A percentile compares a stretch with the other conserved stretches of the same genome.
phyloP scores from a whole-genome alignment of 129 eudicot species.

The Tanacetum coccineum region DNA sequence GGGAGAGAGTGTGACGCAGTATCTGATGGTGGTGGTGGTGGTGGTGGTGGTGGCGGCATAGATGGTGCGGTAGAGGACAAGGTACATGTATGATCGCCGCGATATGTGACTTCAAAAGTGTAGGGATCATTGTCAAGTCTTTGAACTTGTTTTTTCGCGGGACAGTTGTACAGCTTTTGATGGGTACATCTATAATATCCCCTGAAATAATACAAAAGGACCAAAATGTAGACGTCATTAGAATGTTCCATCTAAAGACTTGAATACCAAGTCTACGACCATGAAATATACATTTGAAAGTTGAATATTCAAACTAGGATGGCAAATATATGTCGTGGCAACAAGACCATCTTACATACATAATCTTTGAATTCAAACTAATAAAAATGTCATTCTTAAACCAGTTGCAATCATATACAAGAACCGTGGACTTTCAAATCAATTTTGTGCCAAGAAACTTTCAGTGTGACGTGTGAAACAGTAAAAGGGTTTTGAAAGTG shows the following conservation, averaged over 20 bases:
- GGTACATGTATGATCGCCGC: conserved; percentile 72
- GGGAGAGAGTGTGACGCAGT: neutral
- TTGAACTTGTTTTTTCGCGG: conserved; percentile 92
- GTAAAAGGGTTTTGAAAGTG: too few species aligned
- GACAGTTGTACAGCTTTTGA: conserved; percentile 71
- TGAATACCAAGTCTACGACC: conserved; percentile 22
- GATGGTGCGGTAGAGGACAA: conserved; percentile 82
- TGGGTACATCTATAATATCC: conserved; percentile 85
- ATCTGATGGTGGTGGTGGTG: conserved; percentile 22
- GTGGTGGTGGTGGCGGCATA: conserved; percentile 26
- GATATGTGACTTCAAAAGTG: conserved; percentile 61
- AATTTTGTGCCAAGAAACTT: conserved; percentile 18
- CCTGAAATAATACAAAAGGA: conserved; percentile 44
- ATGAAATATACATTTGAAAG: conserved; percentile 20
- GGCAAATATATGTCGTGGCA: conserved; percentile 28
- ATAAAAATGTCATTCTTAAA: conserved; percentile 19
- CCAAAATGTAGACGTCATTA: neutral
- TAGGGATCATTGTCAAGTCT: conserved; percentile 66
- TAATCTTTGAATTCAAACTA: conserved; percentile 36
- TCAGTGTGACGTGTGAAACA: conserved; percentile 16
- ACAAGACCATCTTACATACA: conserved; percentile 24
- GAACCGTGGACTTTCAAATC: conserved; percentile 26
- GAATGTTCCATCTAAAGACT: conserved; percentile 2
- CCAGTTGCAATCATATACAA: conserved; percentile 26
- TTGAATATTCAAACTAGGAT: conserved; percentile 32